A percentile compares a stretch with the other conserved stretches of the same genome.
These are phyloP conservation scores for Chernovozyma aurita DNA, from an alignment of 1,139 yeast genomes.

Conservation along the genomic window DNA sequence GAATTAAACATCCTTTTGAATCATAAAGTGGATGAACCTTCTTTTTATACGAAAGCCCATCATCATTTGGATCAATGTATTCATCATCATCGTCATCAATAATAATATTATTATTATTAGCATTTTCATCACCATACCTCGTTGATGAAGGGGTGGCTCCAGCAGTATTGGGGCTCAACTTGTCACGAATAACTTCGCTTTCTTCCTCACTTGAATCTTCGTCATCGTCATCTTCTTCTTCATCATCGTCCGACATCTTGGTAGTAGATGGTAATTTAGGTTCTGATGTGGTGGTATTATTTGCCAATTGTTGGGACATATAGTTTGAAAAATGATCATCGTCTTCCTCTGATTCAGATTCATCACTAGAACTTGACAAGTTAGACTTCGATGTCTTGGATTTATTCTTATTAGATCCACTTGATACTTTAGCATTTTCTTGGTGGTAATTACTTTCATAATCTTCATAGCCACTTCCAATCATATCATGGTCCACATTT, in stretches of 20 bases:
- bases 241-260: slow-evolving; percentile 9
- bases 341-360: slow-evolving; percentile 22
- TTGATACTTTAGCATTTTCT: slow-evolving; percentile 17
- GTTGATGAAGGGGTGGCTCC: not conserved
- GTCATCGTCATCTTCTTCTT: slow-evolving; percentile 13
- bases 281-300: slow-evolving; percentile 50
- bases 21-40: slow-evolving; percentile 56
- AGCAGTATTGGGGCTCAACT: not conserved
- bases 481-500: slow-evolving; percentile 29
- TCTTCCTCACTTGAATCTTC: slow-evolving; percentile 10
- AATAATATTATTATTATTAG: no score
- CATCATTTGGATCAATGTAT: slow-evolving; percentile 77
- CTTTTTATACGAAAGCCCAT: slow-evolving; percentile 69
- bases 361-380: slow-evolving; percentile 17
- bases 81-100: slow-evolving; percentile 55
- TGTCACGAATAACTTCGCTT: slow-evolving; percentile 6
- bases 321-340: slow-evolving; percentile 61
- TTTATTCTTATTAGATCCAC: slow-evolving; percentile 20
- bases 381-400: slow-evolving; percentile 33
- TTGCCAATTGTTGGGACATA: slow-evolving; percentile 76
- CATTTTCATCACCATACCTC: slow-evolving; percentile 2
- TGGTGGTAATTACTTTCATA: slow-evolving; percentile 15
- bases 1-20: slow-evolving; percentile 31
- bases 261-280: slow-evolving; percentile 11
- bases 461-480: slow-evolving; percentile 19